Base-by-base conservation (phyloP, 495 filamentous ascomycete genomes). In the Podospora bellae-mahoneyi region DNA sequence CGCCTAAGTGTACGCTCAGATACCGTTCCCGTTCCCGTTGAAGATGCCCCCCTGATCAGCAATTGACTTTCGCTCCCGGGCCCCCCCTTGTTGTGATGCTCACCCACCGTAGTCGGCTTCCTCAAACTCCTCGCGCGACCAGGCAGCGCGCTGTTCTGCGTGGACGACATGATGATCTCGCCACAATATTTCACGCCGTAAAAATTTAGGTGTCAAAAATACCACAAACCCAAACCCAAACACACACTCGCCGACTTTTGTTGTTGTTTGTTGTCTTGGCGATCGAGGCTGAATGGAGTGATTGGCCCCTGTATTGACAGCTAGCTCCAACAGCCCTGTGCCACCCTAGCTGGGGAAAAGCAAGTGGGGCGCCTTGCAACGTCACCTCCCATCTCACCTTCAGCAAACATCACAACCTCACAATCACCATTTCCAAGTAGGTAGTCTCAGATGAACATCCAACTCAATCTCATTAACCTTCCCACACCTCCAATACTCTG, bases 51-150 rank as follows among this genome's bases (percentile, higher is more conserved):
- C 71, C 80, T 83, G 71, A 81, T 72, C 19, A 83, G 83, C 48
- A 85, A 70, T 67, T 48, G 39, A 48, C 39, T 48, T 57, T 61
- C 73, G 66, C 78, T 71, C 34, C 66, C 16, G 15, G 66, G 68
- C 26, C 13, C 30, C 30, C 30, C 64, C 66, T 64, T 67, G 58
- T 61, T 69, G 66, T 58, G 62, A 28, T 66, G 5, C 4, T 32
- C 7, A 32, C 30, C 30, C 4, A 5, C 30, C 30, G 60, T 72
- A 30, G 66, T 69, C 13, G 79, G 78, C 57, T 81, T 79, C 55
- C 82, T 79, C 30, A 84, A 69, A 9, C 83, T 84, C 23, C 82
- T 78, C 57, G 81, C 78, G 56, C 83, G 78, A 67, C 77, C 70
- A 30, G 81, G 70, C 44, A 73, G 74, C 44, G 73, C 75, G 56